Percentiles rank a stretch among this genome's conserved stretches.
Conservation (phyloP, 2,329 filamentous ascomycete species). For the Lachnellula subtilissima region DNA sequence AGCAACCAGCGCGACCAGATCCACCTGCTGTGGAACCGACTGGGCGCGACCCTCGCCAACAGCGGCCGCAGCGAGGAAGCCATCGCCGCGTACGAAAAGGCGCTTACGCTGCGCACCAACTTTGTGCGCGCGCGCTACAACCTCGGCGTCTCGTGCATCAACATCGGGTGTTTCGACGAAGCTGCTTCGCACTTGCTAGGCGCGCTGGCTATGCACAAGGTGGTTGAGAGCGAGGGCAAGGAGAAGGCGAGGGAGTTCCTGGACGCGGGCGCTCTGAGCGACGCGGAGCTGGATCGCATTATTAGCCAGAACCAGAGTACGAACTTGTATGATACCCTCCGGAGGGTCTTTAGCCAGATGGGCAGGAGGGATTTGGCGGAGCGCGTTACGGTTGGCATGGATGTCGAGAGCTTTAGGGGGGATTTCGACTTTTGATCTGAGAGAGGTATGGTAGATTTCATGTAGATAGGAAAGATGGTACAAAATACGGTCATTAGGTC, state of each 20-base stretch:
- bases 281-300: constrained; percentile 78
- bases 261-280: constrained; percentile 52
- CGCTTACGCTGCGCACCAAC: constrained; percentile 83
- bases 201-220: constrained; percentile 91
- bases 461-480: not conserved
- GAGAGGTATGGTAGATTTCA: not conserved
- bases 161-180: constrained; percentile 91
- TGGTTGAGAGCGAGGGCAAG: constrained; percentile 79
- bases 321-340: constrained; percentile 90
- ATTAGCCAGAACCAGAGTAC: constrained; percentile 94
- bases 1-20: constrained; percentile 82
- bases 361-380: constrained; percentile 81
- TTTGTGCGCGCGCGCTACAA: constrained; percentile 98
- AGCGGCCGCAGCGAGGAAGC: constrained; percentile 90
- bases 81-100: constrained; percentile 93
- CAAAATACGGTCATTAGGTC: too few species aligned
- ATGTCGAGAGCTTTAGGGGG: constrained; percentile 80
- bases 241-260: constrained; percentile 81
- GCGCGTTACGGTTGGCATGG: constrained; percentile 81
- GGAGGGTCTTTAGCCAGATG: constrained; percentile 97
- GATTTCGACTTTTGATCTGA: constrained; percentile 76
- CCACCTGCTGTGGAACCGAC: constrained; percentile 93
- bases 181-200: constrained; percentile 89
- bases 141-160: constrained; percentile 92
- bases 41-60: constrained; percentile 94